phyloP scores from a whole-genome alignment of 495 filamentous ascomycete species.

The Penicillium lividum region DNA sequence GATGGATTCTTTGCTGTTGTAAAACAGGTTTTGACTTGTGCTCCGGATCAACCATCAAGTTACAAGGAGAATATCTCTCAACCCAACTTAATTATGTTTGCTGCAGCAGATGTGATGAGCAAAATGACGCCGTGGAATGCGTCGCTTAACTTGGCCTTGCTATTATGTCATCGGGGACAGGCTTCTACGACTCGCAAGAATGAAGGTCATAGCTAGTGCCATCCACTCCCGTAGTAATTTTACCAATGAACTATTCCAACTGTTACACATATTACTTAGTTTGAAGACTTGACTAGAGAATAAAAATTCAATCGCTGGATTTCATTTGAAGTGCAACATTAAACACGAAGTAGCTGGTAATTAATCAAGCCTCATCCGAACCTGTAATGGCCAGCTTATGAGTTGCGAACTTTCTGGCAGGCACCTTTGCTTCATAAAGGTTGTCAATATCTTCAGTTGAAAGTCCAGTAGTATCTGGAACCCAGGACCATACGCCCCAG shows the following conservation, averaged over 20 bases:
- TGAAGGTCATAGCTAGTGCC: neutral
- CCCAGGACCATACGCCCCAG: slow-evolving; percentile 11
- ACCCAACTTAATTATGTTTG: slow-evolving; percentile 5
- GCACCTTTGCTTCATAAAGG: slow-evolving; percentile 20
- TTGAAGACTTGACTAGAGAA: neutral
- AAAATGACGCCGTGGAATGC: slow-evolving; percentile 16
- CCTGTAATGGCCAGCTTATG: slow-evolving; percentile 3
- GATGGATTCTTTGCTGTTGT: slow-evolving; percentile 9
- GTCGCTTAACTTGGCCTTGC: slow-evolving; percentile 13
- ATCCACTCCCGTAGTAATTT: neutral
- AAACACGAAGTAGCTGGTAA: neutral
- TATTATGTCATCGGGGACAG: slow-evolving; percentile 11
- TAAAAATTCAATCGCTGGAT: neutral
- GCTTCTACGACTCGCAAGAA: neutral
- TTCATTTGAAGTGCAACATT: neutral
- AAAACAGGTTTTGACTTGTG: slow-evolving; percentile 2
- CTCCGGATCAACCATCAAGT: neutral
- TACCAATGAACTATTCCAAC: no score
- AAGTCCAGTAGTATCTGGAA: slow-evolving; percentile 19
- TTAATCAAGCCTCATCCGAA: neutral
- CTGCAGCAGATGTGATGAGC: slow-evolving; percentile 10
- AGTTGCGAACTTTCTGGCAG: slow-evolving; percentile 10
- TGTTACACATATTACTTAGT: no score
- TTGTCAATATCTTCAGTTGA: slow-evolving; percentile 21
- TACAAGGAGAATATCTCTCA: slow-evolving; percentile 1